Conservation (phyloP, 768 basidiomycete species). For the Cubamyces sp. region DNA sequence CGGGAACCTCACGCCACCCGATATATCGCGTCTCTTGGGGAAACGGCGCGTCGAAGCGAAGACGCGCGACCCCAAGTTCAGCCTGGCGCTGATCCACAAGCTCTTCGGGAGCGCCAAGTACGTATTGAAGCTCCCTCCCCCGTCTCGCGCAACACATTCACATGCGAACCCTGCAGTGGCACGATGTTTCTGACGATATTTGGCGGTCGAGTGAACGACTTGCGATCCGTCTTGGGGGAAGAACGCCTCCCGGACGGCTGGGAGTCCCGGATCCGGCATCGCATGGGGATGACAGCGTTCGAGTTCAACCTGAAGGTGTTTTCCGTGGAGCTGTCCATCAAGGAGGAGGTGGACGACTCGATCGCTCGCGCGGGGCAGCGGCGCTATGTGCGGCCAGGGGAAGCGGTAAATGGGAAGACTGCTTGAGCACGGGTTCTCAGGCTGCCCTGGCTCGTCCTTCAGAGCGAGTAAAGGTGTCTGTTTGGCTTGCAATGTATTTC, state of each 20-base stretch:
- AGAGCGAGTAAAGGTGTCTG: too few relatives aligned
- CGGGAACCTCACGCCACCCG: conserved; percentile 51
- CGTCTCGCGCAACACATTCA: too few relatives aligned
- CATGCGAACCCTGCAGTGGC: conserved; percentile 44
- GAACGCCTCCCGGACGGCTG: conserved; percentile 76
- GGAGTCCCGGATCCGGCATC: conserved; percentile 62
- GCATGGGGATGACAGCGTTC: conserved; percentile 61
- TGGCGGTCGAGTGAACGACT: conserved; percentile 62
- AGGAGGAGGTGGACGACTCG: conserved; percentile 32
- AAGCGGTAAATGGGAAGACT: neutral
- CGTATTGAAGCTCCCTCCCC: conserved; percentile 29
- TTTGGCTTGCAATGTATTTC: too few relatives aligned
- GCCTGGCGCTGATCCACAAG: conserved; percentile 53
- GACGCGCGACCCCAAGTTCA: conserved; percentile 58
- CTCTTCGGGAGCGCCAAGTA: conserved; percentile 73
- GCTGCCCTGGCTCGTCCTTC: too few relatives aligned
- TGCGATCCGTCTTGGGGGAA: conserved; percentile 61
- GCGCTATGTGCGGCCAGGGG: neutral
- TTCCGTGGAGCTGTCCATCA: conserved; percentile 37
- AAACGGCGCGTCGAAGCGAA: conserved; percentile 65
- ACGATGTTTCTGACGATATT: conserved; percentile 68
- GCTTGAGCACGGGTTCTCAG: neutral
- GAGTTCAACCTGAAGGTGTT: conserved; percentile 50
- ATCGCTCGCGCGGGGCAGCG: conserved; percentile 3
- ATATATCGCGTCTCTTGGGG: conserved; percentile 59